These are phyloP conservation scores for Epichloe sp. DNA, from an alignment of 2,329 filamentous ascomycete species.

Conservation along the genomic window DNA sequence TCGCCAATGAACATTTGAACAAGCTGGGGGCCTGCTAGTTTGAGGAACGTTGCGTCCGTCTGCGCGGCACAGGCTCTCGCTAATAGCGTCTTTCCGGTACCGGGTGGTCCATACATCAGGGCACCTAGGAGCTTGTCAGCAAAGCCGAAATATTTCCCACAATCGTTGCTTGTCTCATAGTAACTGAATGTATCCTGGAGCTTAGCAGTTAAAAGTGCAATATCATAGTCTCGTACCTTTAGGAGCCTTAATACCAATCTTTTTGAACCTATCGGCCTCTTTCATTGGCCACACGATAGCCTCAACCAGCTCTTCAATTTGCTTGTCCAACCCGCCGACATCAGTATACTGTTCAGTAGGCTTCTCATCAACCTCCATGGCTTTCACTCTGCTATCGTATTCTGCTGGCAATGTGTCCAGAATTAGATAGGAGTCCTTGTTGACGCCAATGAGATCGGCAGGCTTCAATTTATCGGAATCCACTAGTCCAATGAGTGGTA, in stretches of 20 bases:
- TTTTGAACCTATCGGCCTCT: constrained; percentile 98
- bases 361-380: constrained; percentile 99
- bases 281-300: constrained; percentile 99
- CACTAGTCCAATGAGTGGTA: constrained; percentile 91
- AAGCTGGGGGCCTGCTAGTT: constrained; percentile 91
- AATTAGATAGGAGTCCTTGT: constrained; percentile 97
- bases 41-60: constrained; percentile 96
- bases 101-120: constrained; percentile 91
- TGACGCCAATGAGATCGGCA: constrained; percentile 91
- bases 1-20: constrained; percentile 99
- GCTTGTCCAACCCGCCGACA: constrained; percentile 93
- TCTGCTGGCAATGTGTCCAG: constrained; percentile 93
- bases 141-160: neutral
- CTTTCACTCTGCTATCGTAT: constrained; percentile 97
- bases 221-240: constrained; percentile 59
- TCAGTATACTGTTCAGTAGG: constrained; percentile 98
- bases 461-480: constrained; percentile 93
- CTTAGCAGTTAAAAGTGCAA: neutral
- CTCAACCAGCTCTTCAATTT: constrained; percentile 97
- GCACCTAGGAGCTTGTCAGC: constrained; percentile 57
- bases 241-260: constrained; percentile 98
- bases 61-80: constrained; percentile 94
- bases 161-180: neutral
- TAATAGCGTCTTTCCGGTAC: constrained; percentile 82
- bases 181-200: neutral